These are phyloP conservation scores for Ophiostoma triangulosporum DNA, from an alignment of 2,329 filamentous ascomycete genomes.

Conservation along the genomic window DNA sequence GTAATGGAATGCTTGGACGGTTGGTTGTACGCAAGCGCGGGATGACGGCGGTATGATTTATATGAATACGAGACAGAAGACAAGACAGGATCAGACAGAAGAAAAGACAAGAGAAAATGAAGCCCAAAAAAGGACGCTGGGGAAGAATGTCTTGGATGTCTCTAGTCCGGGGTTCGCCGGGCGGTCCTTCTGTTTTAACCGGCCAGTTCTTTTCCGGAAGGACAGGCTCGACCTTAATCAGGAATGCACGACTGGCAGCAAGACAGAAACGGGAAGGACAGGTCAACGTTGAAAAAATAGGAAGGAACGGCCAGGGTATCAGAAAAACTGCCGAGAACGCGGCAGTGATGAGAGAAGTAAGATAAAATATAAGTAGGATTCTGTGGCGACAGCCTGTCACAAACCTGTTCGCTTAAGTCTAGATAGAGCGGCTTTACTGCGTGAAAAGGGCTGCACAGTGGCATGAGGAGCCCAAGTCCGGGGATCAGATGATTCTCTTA, in stretches of 20 bases:
- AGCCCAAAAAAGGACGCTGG: neutral
- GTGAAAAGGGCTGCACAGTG: neutral
- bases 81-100: neutral
- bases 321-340: too few relatives aligned
- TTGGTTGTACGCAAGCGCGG: neutral
- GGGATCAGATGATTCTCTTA: neutral
- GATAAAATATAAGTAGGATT: too few relatives aligned
- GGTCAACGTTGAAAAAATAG: neutral
- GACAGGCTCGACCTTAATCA: neutral
- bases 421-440: too few relatives aligned
- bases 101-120: neutral
- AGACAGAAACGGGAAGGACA: neutral
- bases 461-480: too few relatives aligned
- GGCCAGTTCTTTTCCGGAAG: neutral
- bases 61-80: neutral
- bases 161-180: neutral
- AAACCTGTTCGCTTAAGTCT: too few relatives aligned
- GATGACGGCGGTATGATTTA: neutral
- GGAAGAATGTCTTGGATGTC: neutral
- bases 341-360: neutral
- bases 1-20: slow-evolving; percentile 4
- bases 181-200: neutral
- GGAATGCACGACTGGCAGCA: neutral
- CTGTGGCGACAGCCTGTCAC: too few relatives aligned
- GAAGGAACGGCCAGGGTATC: neutral